phyloP scores from a whole-genome alignment of 768 basidiomycete genomes.

The Rhodocollybia butyracea region DNA sequence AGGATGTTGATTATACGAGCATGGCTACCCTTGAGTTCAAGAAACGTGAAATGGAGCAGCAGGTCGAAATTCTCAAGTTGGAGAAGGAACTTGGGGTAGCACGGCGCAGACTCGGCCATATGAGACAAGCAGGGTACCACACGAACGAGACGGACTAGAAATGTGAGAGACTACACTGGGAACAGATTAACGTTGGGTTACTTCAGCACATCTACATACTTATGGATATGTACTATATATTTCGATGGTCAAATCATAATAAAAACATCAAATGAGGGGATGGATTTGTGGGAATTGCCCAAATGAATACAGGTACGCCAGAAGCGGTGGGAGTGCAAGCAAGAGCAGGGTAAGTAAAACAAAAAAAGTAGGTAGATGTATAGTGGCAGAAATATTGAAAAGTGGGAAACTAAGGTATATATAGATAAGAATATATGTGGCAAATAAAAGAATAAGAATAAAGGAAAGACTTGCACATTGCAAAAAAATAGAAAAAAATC shows the following conservation, averaged over 20 bases:
- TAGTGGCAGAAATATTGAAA: background rate
- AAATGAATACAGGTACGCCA: constrained; percentile 8
- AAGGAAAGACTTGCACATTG: background rate
- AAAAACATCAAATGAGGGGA: constrained; percentile 15
- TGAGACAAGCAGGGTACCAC: constrained; percentile 89
- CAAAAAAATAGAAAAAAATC: background rate
- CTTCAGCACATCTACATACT: constrained; percentile 11
- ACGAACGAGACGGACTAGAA: constrained; percentile 73
- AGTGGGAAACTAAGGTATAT: constrained; percentile 3
- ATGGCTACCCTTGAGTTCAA: constrained; percentile 97
- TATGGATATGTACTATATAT: constrained; percentile 10
- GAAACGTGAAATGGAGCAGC: constrained; percentile 97
- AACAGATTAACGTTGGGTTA: constrained; percentile 6
- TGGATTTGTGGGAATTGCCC: constrained; percentile 8
- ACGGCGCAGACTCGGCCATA: constrained; percentile 74
- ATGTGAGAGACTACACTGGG: constrained; percentile 15
- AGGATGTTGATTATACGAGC: constrained; percentile 84
- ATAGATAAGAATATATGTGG: background rate
- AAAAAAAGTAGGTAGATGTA: constrained; percentile 1
- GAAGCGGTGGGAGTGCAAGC: constrained; percentile 8
- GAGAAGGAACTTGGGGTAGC: constrained; percentile 94
- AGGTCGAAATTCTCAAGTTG: constrained; percentile 95
- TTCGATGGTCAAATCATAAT: constrained; percentile 10
- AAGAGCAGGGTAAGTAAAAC: constrained; percentile 1
- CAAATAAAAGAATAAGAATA: constrained; percentile 4